A percentile compares a stretch with the other conserved stretches of the same genome.
Conservation (phyloP, 148 eudicot species). For the Mesembryanthemum crystallinum region DNA sequence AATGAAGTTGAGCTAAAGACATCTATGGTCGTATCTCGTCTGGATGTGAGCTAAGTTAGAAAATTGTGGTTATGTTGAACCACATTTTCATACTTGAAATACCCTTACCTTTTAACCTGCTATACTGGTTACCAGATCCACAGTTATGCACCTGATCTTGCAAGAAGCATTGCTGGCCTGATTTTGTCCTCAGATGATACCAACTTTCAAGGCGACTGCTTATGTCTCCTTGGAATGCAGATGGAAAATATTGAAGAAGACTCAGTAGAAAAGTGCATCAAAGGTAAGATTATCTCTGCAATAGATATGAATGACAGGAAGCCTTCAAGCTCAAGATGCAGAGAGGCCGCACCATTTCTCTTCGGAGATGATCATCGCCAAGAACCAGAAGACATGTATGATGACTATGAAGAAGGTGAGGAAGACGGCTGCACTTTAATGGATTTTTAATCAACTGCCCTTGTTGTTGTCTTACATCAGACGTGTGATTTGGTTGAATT, state of each 20-base stretch:
- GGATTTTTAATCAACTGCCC: conserved; percentile 30
- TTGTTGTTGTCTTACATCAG: not conserved
- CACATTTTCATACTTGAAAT: not conserved
- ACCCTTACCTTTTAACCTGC: conserved; percentile 1
- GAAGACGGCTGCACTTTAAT: conserved; percentile 39
- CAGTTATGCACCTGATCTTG: conserved; percentile 86
- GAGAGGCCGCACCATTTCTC: conserved; percentile 49
- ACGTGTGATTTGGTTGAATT: not conserved
- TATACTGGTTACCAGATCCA: conserved; percentile 49
- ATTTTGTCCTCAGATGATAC: conserved; percentile 64
- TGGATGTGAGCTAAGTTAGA: not conserved
- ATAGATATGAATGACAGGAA: conserved; percentile 57
- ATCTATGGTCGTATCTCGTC: not conserved
- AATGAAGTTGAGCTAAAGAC: not conserved
- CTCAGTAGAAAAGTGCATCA: conserved; percentile 57
- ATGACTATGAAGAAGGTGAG: conserved; percentile 53
- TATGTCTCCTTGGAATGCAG: conserved; percentile 64
- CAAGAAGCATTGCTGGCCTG: conserved; percentile 74
- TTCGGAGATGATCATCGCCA: conserved; percentile 43
- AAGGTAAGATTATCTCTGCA: conserved; percentile 52
- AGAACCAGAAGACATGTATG: conserved; percentile 37
- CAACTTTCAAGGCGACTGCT: conserved; percentile 67
- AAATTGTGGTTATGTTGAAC: not conserved
- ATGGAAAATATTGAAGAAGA: conserved; percentile 32
- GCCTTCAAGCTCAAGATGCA: conserved; percentile 32